Conservation (phyloP, 169 alveolate species). For the Cryptosporidium tyzzeri region DNA sequence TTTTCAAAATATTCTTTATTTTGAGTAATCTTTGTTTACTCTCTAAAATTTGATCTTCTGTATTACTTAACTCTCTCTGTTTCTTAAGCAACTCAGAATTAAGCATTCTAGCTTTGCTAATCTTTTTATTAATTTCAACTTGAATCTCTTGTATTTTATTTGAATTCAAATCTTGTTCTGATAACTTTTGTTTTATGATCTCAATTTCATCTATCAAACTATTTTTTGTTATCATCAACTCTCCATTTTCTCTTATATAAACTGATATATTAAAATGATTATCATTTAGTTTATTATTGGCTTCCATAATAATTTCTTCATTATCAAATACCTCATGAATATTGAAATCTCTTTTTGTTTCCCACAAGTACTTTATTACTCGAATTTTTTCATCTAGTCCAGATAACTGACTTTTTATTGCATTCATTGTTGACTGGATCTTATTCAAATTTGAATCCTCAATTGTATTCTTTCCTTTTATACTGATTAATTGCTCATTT, state of each 20-base stretch:
- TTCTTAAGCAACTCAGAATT: conserved; percentile 30
- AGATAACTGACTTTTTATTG: conserved; percentile 10
- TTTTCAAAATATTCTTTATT: background rate
- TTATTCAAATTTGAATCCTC: conserved; percentile 19
- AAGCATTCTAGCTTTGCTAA: conserved; percentile 1
- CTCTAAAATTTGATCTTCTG: conserved; percentile 13
- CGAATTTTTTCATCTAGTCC: conserved; percentile 7
- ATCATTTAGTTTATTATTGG: background rate
- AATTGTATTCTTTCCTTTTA: background rate
- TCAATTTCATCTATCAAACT: conserved; percentile 29
- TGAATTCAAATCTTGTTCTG: conserved; percentile 14
- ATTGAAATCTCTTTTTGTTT: conserved; percentile 9
- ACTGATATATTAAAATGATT: background rate
- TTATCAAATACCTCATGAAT: conserved; percentile 4
- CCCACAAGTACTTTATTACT: background rate
- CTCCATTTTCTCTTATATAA: conserved; percentile 22
- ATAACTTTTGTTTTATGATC: conserved; percentile 17
- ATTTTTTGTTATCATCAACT: background rate
- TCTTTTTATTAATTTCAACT: conserved; percentile 18
- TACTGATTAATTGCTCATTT: background rate
- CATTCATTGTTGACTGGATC: background rate
- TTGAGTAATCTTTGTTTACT: conserved; percentile 2
- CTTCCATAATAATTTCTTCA: conserved; percentile 7
- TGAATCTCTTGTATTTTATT: background rate
- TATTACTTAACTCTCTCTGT: conserved; percentile 53